phyloP scores from a whole-genome alignment of 2,329 filamentous ascomycete genomes.

The Colletotrichum viniferum region DNA sequence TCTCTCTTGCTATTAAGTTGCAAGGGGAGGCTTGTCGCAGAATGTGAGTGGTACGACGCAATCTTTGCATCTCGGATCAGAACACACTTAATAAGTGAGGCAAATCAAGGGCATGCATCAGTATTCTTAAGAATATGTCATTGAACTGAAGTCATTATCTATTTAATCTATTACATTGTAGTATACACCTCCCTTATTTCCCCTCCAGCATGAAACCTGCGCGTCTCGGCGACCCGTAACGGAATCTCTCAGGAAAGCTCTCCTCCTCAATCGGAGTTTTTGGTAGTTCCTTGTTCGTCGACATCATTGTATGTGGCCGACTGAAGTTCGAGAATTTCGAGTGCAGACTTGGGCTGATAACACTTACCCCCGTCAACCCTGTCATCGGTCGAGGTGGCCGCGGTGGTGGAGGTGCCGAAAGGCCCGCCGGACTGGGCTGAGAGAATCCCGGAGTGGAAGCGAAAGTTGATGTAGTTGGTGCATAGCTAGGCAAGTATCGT shows the following conservation, averaged over 20 bases:
- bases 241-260: background rate
- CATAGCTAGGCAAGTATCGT: background rate
- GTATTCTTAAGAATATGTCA: background rate
- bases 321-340: background rate
- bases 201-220: background rate
- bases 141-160: background rate
- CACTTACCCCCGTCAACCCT: background rate
- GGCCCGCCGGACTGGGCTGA: background rate
- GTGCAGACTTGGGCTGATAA: background rate
- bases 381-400: background rate
- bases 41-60: background rate
- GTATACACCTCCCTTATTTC: background rate
- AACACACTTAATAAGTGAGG: rapidly evolving
- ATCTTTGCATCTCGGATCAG: rapidly evolving
- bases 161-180: background rate
- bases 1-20: background rate
- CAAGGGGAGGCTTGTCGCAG: background rate
- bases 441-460: background rate
- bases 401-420: background rate
- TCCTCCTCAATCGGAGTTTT: background rate
- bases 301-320: background rate
- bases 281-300: background rate
- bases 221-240: background rate
- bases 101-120: background rate
- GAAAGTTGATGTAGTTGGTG: background rate